A percentile compares a stretch with the other conserved stretches of the same genome.
These are phyloP conservation scores for Hyphopichia burtonii DNA, from an alignment of 1,139 yeast species.

Conservation along the genomic window DNA sequence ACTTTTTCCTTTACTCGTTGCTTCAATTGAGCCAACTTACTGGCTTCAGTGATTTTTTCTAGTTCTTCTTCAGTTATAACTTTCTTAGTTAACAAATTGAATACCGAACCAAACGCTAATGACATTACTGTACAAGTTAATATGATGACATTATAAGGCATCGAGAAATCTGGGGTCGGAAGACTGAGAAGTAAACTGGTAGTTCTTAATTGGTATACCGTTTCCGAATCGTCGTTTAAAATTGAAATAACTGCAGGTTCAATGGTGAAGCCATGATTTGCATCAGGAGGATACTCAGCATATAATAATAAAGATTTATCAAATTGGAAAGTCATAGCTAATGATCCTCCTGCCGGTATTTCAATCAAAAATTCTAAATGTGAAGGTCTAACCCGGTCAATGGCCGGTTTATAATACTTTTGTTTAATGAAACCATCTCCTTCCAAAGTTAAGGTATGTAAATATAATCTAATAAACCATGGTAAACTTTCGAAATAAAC, in stretches of 20 bases:
- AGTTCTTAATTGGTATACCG: constrained; percentile 67
- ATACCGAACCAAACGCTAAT: constrained; percentile 82
- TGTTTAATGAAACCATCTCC: constrained; percentile 44
- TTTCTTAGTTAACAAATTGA: constrained; percentile 73
- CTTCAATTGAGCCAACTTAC: constrained; percentile 21
- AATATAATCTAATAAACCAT: constrained; percentile 86
- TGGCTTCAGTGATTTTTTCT: constrained; percentile 35
- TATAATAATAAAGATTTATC: constrained; percentile 83
- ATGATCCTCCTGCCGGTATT: constrained; percentile 63
- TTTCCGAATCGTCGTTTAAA: constrained; percentile 22
- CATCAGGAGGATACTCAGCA: constrained; percentile 98
- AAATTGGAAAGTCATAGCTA: constrained; percentile 72
- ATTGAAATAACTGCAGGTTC: constrained; percentile 83
- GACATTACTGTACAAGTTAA: constrained; percentile 94
- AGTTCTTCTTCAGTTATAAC: constrained; percentile 78
- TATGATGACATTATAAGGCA: constrained; percentile 98
- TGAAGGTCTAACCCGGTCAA: constrained; percentile 78
- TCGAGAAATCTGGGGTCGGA: constrained; percentile 97
- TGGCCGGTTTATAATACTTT: constrained; percentile 70
- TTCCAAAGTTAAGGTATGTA: constrained; percentile 58
- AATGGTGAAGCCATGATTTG: constrained; percentile 94
- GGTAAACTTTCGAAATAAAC: constrained; percentile 83
- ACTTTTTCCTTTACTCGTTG: constrained; percentile 13
- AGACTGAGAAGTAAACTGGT: constrained; percentile 80
- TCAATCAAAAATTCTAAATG: constrained; percentile 69